Evolutionary conservation across 306 rosid species (phyloP).

Genomic region (Casuarina equisetifolia): DNA sequence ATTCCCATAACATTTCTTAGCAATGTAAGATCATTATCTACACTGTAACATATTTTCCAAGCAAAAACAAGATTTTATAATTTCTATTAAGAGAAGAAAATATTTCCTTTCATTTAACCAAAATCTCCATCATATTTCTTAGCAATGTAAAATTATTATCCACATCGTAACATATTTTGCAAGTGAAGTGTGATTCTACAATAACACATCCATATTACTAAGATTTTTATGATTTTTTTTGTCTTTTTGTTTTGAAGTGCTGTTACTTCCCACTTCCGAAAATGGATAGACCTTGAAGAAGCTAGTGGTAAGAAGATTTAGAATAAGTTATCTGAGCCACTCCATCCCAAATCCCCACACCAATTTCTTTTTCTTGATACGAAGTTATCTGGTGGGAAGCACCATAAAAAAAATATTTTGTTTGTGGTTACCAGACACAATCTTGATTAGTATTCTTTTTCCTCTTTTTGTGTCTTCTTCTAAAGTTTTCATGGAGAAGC

Average conservation of each 20-base stretch:
- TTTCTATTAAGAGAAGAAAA: too few relatives aligned
- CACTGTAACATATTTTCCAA: too few relatives aligned
- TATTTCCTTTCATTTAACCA: too few relatives aligned
- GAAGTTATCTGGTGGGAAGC: neutral
- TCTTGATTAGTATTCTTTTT: neutral
- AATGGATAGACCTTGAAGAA: neutral
- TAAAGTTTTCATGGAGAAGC: neutral
- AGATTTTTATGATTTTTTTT: neutral
- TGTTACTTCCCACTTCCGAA: neutral
- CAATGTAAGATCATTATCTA: too few relatives aligned
- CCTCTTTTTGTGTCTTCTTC: neutral
- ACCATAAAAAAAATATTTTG: neutral
- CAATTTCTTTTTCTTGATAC: too few relatives aligned
- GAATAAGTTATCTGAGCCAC: neutral
- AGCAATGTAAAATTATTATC: too few relatives aligned
- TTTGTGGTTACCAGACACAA: neutral
- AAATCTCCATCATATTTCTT: too few relatives aligned
- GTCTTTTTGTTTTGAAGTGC: neutral
- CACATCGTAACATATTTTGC: too few relatives aligned
- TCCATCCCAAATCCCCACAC: neutral
- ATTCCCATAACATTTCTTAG: too few relatives aligned
- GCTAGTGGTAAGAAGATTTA: neutral
- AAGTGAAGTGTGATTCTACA: too few relatives aligned
- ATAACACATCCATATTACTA: neutral
- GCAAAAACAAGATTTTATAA: too few relatives aligned